Base-by-base conservation (phyloP, 2,329 filamentous ascomycete species). In the Aspergillus glaucus region DNA sequence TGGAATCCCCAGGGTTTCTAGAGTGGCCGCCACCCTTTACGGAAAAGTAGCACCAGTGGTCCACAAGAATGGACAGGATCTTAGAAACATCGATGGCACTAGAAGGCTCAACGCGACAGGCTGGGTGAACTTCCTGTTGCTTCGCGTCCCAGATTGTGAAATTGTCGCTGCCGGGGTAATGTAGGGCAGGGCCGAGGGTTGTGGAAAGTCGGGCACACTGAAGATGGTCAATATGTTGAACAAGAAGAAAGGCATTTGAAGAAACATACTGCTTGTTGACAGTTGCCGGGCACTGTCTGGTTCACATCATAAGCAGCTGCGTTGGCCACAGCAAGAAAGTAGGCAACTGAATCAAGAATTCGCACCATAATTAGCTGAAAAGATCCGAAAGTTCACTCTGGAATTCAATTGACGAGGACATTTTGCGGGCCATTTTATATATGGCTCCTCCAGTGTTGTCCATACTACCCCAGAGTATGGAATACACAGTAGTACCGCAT, bases 91-190 rank as follows among this genome's bases (percentile, higher is more conserved):
- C 49, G 17, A 17, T 9, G 10, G 55, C 50, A 34, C 32, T 52
- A 2, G 50, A 46, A 4, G 56, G 55, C 34, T 53, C 50, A 43
- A 58, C 52, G 12, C 53, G 45, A 36, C 56, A 60, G 24, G 48
- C 50, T 10, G 58, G 53, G 19, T 47, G 45, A 42, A 53, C 43
- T 19, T 47, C 52, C 15, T 46, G 45, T 40, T 60, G 56, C 26
- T 60, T 56, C 2, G 50, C 45, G 17, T 54, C 54, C 55, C 57
- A 60, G 2, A 45, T 40, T 3, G 47, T 50, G 39, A 56, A 57
- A n/a, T 37, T 43, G 24, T 50, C 44, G 26, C 50, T 43, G 9
- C n/a, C 15, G 24, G 24, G 24, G 14, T 39, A 49, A 26, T 51
- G 50, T 7, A 51, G 17, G 2, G 21, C 24, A 22, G 46, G 32